A percentile compares a stretch with the other conserved stretches of the same genome.
phyloP scores from a whole-genome alignment of 768 basidiomycete genomes.

The Gelatoporia subvermispora region DNA sequence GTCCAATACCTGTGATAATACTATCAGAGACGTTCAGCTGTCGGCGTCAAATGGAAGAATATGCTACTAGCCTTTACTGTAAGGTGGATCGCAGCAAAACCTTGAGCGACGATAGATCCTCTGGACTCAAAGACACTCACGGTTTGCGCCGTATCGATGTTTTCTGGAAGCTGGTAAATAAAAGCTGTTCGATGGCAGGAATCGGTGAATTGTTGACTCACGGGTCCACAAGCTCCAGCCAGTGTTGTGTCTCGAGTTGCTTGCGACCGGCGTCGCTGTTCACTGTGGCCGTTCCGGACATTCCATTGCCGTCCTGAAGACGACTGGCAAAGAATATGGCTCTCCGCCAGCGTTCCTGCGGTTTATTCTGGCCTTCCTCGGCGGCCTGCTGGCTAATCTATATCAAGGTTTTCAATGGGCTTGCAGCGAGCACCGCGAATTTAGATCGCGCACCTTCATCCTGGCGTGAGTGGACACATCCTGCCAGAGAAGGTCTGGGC shows the following conservation, averaged over 20 bases:
- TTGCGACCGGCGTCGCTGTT: constrained; percentile 34
- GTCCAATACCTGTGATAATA: constrained; percentile 60
- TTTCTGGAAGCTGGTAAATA: constrained; percentile 30
- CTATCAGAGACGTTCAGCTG: constrained; percentile 22
- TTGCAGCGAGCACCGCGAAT: too few species aligned
- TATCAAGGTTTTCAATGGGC: constrained; percentile 1
- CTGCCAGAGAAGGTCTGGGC: constrained; percentile 18
- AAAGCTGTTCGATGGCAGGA: background rate
- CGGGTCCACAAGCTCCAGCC: constrained; percentile 60
- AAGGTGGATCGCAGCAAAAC: background rate
- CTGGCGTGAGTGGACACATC: constrained; percentile 18
- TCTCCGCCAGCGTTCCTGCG: constrained; percentile 43
- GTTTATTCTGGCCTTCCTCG: constrained; percentile 39
- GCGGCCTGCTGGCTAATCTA: constrained; percentile 41
- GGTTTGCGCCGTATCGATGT: constrained; percentile 59
- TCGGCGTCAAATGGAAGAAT: background rate
- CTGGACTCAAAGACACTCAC: constrained; percentile 31
- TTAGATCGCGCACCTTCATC: constrained; percentile 16
- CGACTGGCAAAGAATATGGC: constrained; percentile 36
- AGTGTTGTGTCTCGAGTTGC: constrained; percentile 54
- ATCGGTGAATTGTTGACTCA: constrained; percentile 20
- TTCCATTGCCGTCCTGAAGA: constrained; percentile 39
- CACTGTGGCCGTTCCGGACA: constrained; percentile 13
- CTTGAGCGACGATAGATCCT: background rate
- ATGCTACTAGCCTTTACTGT: constrained; percentile 39